These are phyloP conservation scores for Dimocarpus longan DNA, from an alignment of 345 rosid genomes.

Conservation along the genomic window DNA sequence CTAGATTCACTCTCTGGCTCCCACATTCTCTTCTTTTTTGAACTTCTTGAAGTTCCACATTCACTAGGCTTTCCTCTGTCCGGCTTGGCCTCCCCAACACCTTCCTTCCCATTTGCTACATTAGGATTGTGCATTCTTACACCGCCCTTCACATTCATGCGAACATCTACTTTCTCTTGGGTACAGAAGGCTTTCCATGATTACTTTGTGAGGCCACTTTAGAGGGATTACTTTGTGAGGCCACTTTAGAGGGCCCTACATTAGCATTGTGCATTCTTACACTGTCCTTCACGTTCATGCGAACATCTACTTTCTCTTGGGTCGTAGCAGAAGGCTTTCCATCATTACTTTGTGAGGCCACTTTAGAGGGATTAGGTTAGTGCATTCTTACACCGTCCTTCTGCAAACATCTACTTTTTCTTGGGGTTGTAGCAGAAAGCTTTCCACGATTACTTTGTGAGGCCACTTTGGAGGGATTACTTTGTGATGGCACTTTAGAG, in stretches of 20 bases:
- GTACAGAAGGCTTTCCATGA: too few relatives aligned
- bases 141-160: slow-evolving; percentile 26
- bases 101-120: slow-evolving; percentile 25
- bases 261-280: slow-evolving; percentile 23
- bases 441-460: slow-evolving; percentile 25
- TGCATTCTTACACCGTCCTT: too few relatives aligned
- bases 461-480: too few relatives aligned
- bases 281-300: slow-evolving; percentile 26
- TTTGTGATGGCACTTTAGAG: slow-evolving; percentile 33
- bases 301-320: slow-evolving; percentile 37
- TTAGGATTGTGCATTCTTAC: slow-evolving; percentile 23
- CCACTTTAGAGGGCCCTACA: not conserved
- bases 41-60: slow-evolving; percentile 27
- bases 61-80: slow-evolving; percentile 29
- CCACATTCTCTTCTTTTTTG: slow-evolving; percentile 42
- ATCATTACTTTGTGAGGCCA: slow-evolving; percentile 9
- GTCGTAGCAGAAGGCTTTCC: slow-evolving; percentile 34
- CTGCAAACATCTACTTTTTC: too few relatives aligned
- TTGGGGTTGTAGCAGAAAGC: slow-evolving; percentile 30
- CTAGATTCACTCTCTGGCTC: slow-evolving; percentile 36
- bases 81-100: slow-evolving; percentile 25
- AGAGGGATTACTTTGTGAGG: too few relatives aligned
- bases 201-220: too few relatives aligned
- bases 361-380: too few relatives aligned
- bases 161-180: slow-evolving; percentile 38